These are phyloP conservation scores for Striga hermonthica DNA, from an alignment of 305 asterid genomes.

Conservation along the genomic window DNA sequence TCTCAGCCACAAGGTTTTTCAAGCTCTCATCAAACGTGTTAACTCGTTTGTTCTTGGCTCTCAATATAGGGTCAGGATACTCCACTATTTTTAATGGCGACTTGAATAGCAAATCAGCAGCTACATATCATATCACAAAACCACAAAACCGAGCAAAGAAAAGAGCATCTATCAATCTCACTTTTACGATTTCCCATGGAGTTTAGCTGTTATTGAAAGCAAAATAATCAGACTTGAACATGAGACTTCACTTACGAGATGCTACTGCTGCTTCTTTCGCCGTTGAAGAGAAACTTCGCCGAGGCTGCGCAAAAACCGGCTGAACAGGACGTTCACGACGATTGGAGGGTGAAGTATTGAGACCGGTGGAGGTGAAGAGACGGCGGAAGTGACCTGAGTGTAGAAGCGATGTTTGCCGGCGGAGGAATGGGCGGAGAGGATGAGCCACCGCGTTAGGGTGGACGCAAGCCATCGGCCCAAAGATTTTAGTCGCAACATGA, in stretches of 20 bases:
- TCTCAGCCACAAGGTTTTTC: constrained; percentile 73
- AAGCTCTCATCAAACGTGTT: constrained; percentile 62
- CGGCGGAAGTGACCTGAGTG: background rate
- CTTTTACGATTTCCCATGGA: background rate
- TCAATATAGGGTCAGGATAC: constrained; percentile 75
- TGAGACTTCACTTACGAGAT: background rate
- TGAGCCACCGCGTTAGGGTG: too few species aligned
- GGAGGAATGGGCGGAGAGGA: background rate
- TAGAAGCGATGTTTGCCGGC: too few species aligned
- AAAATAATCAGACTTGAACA: background rate
- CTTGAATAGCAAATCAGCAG: constrained; percentile 67
- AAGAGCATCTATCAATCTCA: constrained; percentile 10
- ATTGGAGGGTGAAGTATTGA: background rate
- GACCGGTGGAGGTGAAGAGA: background rate
- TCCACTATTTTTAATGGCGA: constrained; percentile 56
- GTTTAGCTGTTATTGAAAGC: too few species aligned
- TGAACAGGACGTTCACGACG: background rate
- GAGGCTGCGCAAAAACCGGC: background rate
- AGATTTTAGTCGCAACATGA: too few species aligned
- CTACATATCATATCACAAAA: constrained; percentile 36
- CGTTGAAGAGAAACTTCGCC: background rate
- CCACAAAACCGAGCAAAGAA: constrained; percentile 10
- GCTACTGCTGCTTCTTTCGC: background rate
- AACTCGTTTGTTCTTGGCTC: constrained; percentile 77
- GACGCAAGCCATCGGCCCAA: too few species aligned